phyloP scores from a whole-genome alignment of 2,329 filamentous ascomycete species.

The Fusarium fracticaudum region DNA sequence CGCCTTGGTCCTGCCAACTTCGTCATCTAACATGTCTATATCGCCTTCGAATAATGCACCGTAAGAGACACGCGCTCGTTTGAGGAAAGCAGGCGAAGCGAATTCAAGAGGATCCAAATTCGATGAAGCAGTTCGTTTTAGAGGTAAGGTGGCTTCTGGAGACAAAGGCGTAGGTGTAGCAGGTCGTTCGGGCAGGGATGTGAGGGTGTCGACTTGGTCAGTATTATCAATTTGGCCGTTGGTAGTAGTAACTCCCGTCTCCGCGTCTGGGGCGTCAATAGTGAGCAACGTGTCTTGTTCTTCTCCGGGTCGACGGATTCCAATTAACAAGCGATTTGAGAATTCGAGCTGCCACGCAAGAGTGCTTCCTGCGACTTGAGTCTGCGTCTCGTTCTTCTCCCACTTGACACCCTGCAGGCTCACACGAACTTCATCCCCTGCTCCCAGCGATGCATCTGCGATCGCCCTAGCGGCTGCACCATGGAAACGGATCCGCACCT shows the following conservation, averaged over 20 bases:
- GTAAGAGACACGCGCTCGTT: constrained; percentile 74
- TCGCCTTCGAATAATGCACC: constrained; percentile 71
- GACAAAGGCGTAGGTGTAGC: constrained; percentile 29
- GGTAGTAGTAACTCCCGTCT: constrained; percentile 25
- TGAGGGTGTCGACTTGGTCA: constrained; percentile 1
- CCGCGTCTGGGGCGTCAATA: constrained; percentile 53
- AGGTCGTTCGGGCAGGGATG: constrained; percentile 20
- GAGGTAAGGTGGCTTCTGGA: constrained; percentile 35
- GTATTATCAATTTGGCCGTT: constrained; percentile 25
- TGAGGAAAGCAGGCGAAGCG: constrained; percentile 83
- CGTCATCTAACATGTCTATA: constrained; percentile 76
- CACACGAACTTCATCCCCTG: constrained; percentile 79
- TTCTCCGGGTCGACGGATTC: constrained; percentile 55
- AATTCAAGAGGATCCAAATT: constrained; percentile 63
- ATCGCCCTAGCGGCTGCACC: constrained; percentile 76
- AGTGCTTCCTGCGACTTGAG: constrained; percentile 59
- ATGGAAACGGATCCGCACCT: constrained; percentile 81
- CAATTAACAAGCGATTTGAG: constrained; percentile 58
- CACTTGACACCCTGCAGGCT: constrained; percentile 76
- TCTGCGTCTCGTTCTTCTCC: constrained; percentile 61
- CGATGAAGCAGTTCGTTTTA: constrained; percentile 49
- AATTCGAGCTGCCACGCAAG: constrained; percentile 70
- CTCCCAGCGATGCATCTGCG: constrained; percentile 73
- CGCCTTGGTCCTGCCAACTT: constrained; percentile 48
- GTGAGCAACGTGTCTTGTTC: constrained; percentile 60